Evolutionary conservation across 1,284 basidiomycete genomes (phyloP), one percentile per base, ranked within the genome.

Genomic region (Apiotrichum veenhuisii): DNA sequence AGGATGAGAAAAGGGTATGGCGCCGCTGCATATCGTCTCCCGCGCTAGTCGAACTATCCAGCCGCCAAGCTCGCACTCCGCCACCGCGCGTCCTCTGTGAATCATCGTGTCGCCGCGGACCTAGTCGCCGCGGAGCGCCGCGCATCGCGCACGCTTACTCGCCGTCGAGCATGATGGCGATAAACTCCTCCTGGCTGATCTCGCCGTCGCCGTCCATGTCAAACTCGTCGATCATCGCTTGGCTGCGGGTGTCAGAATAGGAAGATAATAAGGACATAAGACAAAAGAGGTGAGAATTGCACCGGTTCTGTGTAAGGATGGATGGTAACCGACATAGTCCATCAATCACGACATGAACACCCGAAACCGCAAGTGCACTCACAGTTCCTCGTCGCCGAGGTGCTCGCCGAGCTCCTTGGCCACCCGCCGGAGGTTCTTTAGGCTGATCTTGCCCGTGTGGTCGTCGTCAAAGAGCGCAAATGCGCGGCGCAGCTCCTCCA

Each of bases 191-290:
- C 52, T 80, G 89, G 74, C 87, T 93, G 74, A 98, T 98, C 79
- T 95, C 94, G 23, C 94, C 93, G 69, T 99, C 95, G 75, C 95
- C 89, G 79, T 99, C 95, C 37, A 99, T 84, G 77, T 99, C 95
- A 71, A 99, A 99, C 79, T 99, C 96, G 71, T 98, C 96, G 70
- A 99, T 99, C 95, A 99, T 99, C 22, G 95, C 96, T 85, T 97
- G 91, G 64, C 94, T 98, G 69, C 14, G 49, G 26, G 5, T 2
- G 47, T 38, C n/a, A 26, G 17, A 18, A 44, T 12, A 34, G 20
- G n/a, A n/a, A n/a, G n/a, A n/a, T n/a, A n/a, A n/a, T n/a, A n/a
- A n/a, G n/a, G n/a, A n/a, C n/a, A n/a, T n/a, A n/a, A n/a, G n/a
- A n/a, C n/a, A n/a, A n/a, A n/a, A n/a, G n/a, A n/a, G n/a, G n/a